These are phyloP conservation scores for Psilocybe tampanensis DNA, from an alignment of 768 basidiomycete genomes.

Conservation along the genomic window DNA sequence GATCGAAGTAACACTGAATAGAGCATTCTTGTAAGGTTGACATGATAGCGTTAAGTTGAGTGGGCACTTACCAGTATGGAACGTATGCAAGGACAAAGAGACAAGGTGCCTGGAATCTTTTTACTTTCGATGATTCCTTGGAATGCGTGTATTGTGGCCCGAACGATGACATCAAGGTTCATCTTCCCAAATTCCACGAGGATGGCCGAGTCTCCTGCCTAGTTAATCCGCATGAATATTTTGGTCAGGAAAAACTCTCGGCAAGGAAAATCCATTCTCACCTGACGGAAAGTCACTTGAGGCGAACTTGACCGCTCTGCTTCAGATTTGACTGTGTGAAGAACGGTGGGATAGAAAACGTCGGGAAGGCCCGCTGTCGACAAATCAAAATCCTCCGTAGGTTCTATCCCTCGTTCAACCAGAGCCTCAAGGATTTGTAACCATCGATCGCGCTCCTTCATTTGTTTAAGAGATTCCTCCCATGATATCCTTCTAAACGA, in stretches of 20 bases:
- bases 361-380: slow-evolving; percentile 8
- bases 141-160: slow-evolving; percentile 62
- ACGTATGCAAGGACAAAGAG: slow-evolving; percentile 54
- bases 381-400: neutral
- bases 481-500: slow-evolving; percentile 54
- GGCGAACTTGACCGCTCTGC: slow-evolving; percentile 6
- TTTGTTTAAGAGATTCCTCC: slow-evolving; percentile 34
- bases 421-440: slow-evolving; percentile 23
- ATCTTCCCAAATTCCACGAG: slow-evolving; percentile 64
- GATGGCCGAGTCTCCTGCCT: slow-evolving; percentile 68
- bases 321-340: slow-evolving; percentile 20
- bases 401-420: neutral
- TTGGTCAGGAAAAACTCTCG: neutral
- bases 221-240: neutral
- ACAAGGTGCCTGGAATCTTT: slow-evolving; percentile 37
- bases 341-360: slow-evolving; percentile 32
- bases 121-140: slow-evolving; percentile 39
- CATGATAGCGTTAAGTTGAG: no score
- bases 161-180: slow-evolving; percentile 51
- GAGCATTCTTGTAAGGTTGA: neutral
- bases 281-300: slow-evolving; percentile 57
- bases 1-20: slow-evolving; percentile 53
- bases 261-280: slow-evolving; percentile 27
- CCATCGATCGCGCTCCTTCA: slow-evolving; percentile 29
- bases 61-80: slow-evolving; percentile 52